Evolutionary conservation across 1,284 basidiomycete species (phyloP), one percentile per base, ranked within the genome.

Genomic region (Ustanciosporium gigantosporum): DNA sequence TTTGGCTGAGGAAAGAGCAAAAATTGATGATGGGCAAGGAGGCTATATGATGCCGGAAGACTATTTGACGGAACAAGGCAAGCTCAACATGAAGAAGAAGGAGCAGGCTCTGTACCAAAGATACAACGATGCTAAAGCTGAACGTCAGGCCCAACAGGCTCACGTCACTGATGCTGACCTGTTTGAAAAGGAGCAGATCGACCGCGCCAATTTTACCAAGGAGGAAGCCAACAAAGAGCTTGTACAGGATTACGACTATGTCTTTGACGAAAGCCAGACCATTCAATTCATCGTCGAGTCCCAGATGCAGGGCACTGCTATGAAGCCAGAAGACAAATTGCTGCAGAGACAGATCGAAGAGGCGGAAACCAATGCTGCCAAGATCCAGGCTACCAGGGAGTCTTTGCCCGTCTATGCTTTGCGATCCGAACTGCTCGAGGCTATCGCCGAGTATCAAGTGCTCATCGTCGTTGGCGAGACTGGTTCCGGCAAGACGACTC

Each of bases 1-100:
- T 37, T 84, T 98, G 24, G 93, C 95, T 49, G 93, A 99, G 79
- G 93, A 94, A 76, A 85, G 93, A 17, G 83, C 92, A 58, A 87
- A 86, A 74, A 95, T 98, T 57, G 90, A 92, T 89, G 90, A 88
- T 88, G 65, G 62, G 14, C 53, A 67, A 20, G 52, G 52, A 0
- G 64, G 65, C 14, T 77, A 77, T 35, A 46, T 38, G 5, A 62
- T 70, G 43, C 70, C 73, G 3, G 57, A 74, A 69, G 94, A 98
- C 80, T 98, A 99, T 75, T 84, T 97, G 70, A 98, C 94, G 0
- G 94, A 96, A 74, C 91, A 96, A 78, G 95, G 95, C n/a, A 94
- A 92, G 79, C 89, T 98, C 57, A 93, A 98, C 83, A 88, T 87
- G 79, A 93, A 95, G 81, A 93, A 91, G 81, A 94, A 96, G 77